Evolutionary conservation across 345 rosid genomes (phyloP).

Genomic region (Carallia pectinifolia): DNA sequence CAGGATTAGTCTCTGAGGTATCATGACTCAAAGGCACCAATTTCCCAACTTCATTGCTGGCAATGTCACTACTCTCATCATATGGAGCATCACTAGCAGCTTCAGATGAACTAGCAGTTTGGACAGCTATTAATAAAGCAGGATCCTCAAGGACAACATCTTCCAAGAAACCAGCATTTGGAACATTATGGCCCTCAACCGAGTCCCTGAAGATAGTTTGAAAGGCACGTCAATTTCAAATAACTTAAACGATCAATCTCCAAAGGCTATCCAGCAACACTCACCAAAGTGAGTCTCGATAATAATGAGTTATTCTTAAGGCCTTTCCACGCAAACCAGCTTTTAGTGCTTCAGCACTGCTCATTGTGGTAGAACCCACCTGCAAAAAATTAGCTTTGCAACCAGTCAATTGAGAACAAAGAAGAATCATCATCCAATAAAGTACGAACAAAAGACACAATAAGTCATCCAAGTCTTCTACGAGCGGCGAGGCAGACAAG

Average conservation of each 20-base stretch:
- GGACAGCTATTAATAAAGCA: slow-evolving; percentile 34
- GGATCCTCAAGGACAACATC: slow-evolving; percentile 86
- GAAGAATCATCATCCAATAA: not conserved
- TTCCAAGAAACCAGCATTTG: slow-evolving; percentile 79
- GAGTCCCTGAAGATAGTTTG: slow-evolving; percentile 63
- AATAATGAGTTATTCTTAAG: slow-evolving; percentile 74
- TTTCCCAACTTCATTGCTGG: slow-evolving; percentile 35
- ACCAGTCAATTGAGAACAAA: not conserved
- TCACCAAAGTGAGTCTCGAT: slow-evolving; percentile 79
- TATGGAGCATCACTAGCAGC: slow-evolving; percentile 28
- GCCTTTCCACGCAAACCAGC: slow-evolving; percentile 97
- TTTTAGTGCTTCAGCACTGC: slow-evolving; percentile 67
- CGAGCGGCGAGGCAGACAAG: not conserved
- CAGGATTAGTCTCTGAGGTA: slow-evolving; percentile 13
- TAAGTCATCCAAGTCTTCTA: too few relatives aligned
- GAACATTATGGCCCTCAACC: slow-evolving; percentile 69
- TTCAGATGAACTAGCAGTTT: slow-evolving; percentile 46
- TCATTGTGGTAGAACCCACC: slow-evolving; percentile 93
- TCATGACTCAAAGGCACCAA: slow-evolving; percentile 18
- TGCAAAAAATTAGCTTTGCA: slow-evolving; percentile 22
- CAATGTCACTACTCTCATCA: slow-evolving; percentile 29
- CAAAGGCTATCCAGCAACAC: slow-evolving; percentile 21
- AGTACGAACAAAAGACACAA: too few relatives aligned
- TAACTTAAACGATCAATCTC: slow-evolving; percentile 6
- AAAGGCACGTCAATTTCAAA: slow-evolving; percentile 25